These are phyloP conservation scores for Aspergillus piperis DNA, from an alignment of 2,329 filamentous ascomycete genomes.

Conservation along the genomic window DNA sequence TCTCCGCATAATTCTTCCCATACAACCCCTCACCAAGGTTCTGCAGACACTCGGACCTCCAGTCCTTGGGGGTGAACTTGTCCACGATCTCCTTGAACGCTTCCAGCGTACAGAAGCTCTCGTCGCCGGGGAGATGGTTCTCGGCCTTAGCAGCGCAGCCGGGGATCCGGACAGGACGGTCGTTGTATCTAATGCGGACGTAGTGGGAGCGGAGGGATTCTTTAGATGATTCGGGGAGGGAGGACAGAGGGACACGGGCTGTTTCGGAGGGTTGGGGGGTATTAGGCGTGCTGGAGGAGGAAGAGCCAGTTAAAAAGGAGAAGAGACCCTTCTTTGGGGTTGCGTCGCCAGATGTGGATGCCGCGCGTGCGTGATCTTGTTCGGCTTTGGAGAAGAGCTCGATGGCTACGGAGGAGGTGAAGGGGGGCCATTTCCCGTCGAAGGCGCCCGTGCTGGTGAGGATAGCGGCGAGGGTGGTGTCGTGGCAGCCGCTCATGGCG, in stretches of 20 bases:
- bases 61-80: slow-evolving; percentile 80
- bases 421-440: slow-evolving; percentile 80
- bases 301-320: slow-evolving; percentile 32
- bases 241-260: slow-evolving; percentile 36
- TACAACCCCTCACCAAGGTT: slow-evolving; percentile 60
- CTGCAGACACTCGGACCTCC: slow-evolving; percentile 64
- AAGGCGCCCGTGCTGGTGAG: slow-evolving; percentile 79
- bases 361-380: slow-evolving; percentile 1
- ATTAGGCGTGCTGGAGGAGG: slow-evolving; percentile 17
- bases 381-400: slow-evolving; percentile 70
- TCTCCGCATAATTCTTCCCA: slow-evolving; percentile 44
- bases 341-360: slow-evolving; percentile 2
- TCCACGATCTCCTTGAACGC: slow-evolving; percentile 94
- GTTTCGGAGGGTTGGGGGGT: slow-evolving; percentile 28
- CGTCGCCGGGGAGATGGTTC: slow-evolving; percentile 83
- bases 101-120: slow-evolving; percentile 85
- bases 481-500: slow-evolving; percentile 82
- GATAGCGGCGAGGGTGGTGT: slow-evolving; percentile 83
- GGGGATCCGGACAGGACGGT: slow-evolving; percentile 75
- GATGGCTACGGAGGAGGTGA: slow-evolving; percentile 86
- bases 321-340: slow-evolving; percentile 33
- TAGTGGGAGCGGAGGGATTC: slow-evolving; percentile 64
- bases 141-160: slow-evolving; percentile 70
- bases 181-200: slow-evolving; percentile 89
- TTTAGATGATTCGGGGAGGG: slow-evolving; percentile 31